Percentiles rank a stretch among this genome's conserved stretches.
These are phyloP conservation scores for Lachancea mirantina DNA, from an alignment of 805 yeast species.

Conservation along the genomic window DNA sequence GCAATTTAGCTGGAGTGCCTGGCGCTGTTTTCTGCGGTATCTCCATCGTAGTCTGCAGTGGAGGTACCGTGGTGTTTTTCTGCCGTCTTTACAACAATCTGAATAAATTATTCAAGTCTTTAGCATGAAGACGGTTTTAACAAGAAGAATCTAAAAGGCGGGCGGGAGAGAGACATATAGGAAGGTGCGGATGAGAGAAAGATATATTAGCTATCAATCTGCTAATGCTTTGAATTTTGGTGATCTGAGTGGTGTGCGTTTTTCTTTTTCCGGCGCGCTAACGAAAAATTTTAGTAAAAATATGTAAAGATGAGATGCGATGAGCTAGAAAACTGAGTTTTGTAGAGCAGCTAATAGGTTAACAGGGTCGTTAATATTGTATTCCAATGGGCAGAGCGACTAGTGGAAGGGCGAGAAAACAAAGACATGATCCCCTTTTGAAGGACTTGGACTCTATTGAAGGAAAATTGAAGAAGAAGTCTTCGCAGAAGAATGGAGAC, in stretches of 20 bases:
- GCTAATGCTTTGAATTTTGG: not conserved
- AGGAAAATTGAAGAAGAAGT: constrained; percentile 55
- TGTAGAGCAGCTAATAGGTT: not conserved
- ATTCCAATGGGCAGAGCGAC: constrained; percentile 71
- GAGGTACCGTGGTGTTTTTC: constrained; percentile 6
- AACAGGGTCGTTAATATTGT: not conserved
- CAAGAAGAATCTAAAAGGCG: no score
- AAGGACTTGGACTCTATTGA: constrained; percentile 69
- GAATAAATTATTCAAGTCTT: constrained; percentile 1
- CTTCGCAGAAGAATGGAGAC: constrained; percentile 31
- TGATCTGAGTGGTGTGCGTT: not conserved
- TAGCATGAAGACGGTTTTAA: no score
- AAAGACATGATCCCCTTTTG: constrained; percentile 75
- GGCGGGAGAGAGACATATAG: no score
- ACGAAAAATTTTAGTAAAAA: constrained; percentile 3
- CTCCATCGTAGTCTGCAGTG: constrained; percentile 5
- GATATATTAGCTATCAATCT: not conserved
- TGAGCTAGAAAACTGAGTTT: no score
- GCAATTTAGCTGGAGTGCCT: constrained; percentile 1
- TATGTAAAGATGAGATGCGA: constrained; percentile 6
- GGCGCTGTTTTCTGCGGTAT: constrained; percentile 4
- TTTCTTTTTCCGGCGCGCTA: not conserved
- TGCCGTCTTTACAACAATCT: constrained; percentile 4
- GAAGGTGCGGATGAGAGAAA: no score
- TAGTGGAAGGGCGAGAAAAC: constrained; percentile 43